Conservation (phyloP, 352 stramenopile species). For the Phytophthora fragariaefolia region DNA sequence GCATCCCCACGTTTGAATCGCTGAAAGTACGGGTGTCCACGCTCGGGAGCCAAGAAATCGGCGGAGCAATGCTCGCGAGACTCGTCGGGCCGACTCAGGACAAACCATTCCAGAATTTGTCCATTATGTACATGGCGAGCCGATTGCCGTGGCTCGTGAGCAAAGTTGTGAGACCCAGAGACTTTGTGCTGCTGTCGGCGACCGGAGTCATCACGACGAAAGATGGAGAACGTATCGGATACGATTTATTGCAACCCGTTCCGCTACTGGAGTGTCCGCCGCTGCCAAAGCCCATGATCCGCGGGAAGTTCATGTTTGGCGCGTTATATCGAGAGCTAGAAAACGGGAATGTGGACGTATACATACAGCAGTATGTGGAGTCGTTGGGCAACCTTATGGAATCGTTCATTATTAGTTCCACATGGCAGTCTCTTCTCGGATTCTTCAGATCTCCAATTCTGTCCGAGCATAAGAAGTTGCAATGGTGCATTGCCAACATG, state of each 20-base stretch:
- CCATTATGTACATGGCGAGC: slow-evolving; percentile 53
- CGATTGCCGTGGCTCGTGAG: slow-evolving; percentile 46
- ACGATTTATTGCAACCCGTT: slow-evolving; percentile 61
- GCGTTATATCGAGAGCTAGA: slow-evolving; percentile 40
- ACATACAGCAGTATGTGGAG: slow-evolving; percentile 45
- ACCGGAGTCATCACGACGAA: slow-evolving; percentile 45
- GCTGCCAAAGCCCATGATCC: slow-evolving; percentile 37
- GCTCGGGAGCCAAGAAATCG: slow-evolving; percentile 31
- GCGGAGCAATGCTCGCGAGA: slow-evolving; percentile 61
- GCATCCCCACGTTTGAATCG: slow-evolving; percentile 47
- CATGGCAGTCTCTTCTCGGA: slow-evolving; percentile 34
- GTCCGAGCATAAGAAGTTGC: slow-evolving; percentile 41
- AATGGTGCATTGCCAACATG: slow-evolving; percentile 44
- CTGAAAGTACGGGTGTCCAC: slow-evolving; percentile 41
- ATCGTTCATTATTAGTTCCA: slow-evolving; percentile 32
- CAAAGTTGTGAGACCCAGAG: slow-evolving; percentile 48
- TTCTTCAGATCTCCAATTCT: slow-evolving; percentile 35
- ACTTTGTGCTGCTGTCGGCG: slow-evolving; percentile 53
- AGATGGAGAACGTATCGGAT: slow-evolving; percentile 54
- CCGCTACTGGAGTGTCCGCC: slow-evolving; percentile 38
- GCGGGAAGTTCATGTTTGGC: slow-evolving; percentile 43
- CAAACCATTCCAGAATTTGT: slow-evolving; percentile 54
- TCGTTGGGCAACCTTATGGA: slow-evolving; percentile 36
- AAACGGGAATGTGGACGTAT: slow-evolving; percentile 42
- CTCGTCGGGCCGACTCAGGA: slow-evolving; percentile 46